Evolutionary conservation across 2,329 filamentous ascomycete genomes (phyloP).

Genomic region (Chaetomium globosum): DNA sequence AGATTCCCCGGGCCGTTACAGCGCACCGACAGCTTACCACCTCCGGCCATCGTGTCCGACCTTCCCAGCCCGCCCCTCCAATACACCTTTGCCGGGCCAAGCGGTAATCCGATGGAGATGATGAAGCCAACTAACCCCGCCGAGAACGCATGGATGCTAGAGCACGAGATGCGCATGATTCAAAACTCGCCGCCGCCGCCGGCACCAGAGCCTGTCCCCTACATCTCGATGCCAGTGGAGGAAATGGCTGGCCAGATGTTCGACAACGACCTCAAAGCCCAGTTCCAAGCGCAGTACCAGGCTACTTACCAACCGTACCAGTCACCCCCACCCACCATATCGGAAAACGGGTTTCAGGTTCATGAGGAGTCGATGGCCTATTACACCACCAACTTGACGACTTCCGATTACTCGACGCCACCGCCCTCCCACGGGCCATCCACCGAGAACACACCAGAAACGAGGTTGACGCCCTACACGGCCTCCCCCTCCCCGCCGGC

Average conservation of each 20-base stretch:
- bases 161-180: slow-evolving; percentile 44
- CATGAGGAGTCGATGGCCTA: slow-evolving; percentile 22
- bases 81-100: slow-evolving; percentile 37
- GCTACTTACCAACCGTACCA: slow-evolving; percentile 26
- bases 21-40: slow-evolving; percentile 37
- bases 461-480: slow-evolving; percentile 44
- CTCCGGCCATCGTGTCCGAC: slow-evolving; percentile 36
- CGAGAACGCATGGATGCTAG: slow-evolving; percentile 42
- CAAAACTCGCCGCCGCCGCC: slow-evolving; percentile 41
- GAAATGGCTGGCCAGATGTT: background rate
- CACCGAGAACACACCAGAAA: slow-evolving; percentile 52
- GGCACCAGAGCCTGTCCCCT: slow-evolving; percentile 20
- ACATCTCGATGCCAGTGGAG: slow-evolving; percentile 6
- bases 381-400: slow-evolving; percentile 33
- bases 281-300: slow-evolving; percentile 21
- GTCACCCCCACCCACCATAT: slow-evolving; percentile 19
- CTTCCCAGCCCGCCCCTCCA: slow-evolving; percentile 34
- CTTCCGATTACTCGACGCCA: slow-evolving; percentile 50
- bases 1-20: slow-evolving; percentile 26
- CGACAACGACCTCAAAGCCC: slow-evolving; percentile 16
- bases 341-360: slow-evolving; percentile 25
- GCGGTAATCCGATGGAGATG: slow-evolving; percentile 58
- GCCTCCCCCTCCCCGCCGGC: slow-evolving; percentile 36
- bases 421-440: slow-evolving; percentile 47
- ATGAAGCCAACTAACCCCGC: slow-evolving; percentile 49